Base-by-base conservation (phyloP, 2,329 filamentous ascomycete species). In the Penicillium sp. region DNA sequence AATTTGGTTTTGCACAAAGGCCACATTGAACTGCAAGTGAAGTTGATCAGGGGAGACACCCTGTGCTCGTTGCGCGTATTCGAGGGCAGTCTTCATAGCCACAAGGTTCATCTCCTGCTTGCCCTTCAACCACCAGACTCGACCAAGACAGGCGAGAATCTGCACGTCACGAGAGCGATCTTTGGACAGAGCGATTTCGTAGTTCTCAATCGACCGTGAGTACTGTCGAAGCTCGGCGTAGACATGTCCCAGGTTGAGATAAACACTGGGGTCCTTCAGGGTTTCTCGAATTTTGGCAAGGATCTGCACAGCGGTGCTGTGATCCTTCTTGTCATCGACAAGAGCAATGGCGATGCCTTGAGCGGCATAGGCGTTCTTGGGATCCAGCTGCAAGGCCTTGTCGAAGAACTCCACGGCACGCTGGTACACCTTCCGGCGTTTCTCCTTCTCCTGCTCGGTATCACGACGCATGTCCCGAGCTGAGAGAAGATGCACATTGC, bases 361-460 rank as follows among this genome's bases (percentile, higher is more conserved):
- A 2, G 94, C 94, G 7, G 95, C 95, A 71, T 96, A 96, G 0
- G 94, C 93, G 65, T 97, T 99, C 77, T 89, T 92, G 0, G 92
- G 87, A 68, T 99, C 94, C n/a, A 99, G 79, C 60, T 95, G 91
- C 22, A 99, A 79, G 4, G 93, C 93, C 77, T 99, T 99, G 72
- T 97, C 94, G 66, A 97, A 99, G 75, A 99, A 99, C 71, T 99
- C 95, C 11, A 97, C 92, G 0, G 94, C 92, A 63, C 93, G 92
- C 70, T 87, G 86, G 70, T 97, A 99, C 58, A 86, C 88, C 64
- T 89, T 89, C 54, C 88, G 89, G 51, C 92, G 87, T 78, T 95
- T 96, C 67, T 96, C 89, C 75, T 90, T 96, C 57, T 99, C 93
- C 56, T 86, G 82, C 8, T 97, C 94, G 0, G 89, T 89, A 58